Evolutionary conservation across 352 stramenopile genomes (phyloP).

Genomic region (Phytophthora megakarya): DNA sequence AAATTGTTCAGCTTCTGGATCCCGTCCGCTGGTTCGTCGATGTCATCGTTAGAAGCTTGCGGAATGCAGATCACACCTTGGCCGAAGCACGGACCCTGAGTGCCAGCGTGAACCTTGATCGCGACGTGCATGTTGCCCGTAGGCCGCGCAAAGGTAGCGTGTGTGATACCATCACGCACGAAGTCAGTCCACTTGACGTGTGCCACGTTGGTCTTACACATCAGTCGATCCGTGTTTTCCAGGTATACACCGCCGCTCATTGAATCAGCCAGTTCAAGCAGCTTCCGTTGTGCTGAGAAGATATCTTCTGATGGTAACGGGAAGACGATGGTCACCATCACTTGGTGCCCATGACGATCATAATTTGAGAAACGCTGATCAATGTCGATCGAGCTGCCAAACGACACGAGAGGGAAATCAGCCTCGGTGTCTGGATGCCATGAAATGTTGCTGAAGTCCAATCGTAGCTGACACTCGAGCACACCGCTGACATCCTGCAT

Average conservation of each 20-base stretch:
- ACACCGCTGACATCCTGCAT: constrained; percentile 70
- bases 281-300: constrained; percentile 81
- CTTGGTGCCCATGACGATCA: constrained; percentile 44
- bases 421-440: constrained; percentile 47
- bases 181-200: constrained; percentile 57
- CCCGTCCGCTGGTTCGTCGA: constrained; percentile 26
- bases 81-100: constrained; percentile 51
- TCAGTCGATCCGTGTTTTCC: constrained; percentile 40
- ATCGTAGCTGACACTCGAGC: constrained; percentile 56
- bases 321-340: constrained; percentile 74
- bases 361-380: constrained; percentile 39
- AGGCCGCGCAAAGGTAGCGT: constrained; percentile 61
- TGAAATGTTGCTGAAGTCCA: constrained; percentile 55
- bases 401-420: constrained; percentile 19
- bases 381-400: constrained; percentile 22
- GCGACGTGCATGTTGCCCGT: constrained; percentile 70
- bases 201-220: constrained; percentile 57
- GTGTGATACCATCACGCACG: constrained; percentile 50
- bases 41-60: constrained; percentile 31
- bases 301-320: constrained; percentile 82
- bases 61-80: constrained; percentile 74
- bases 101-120: constrained; percentile 71
- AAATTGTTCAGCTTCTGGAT: constrained; percentile 45
- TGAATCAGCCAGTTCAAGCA: constrained; percentile 77
- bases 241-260: constrained; percentile 69